These are phyloP conservation scores for Colletotrichum incanum DNA, from an alignment of 2,329 filamentous ascomycete genomes.

Conservation along the genomic window DNA sequence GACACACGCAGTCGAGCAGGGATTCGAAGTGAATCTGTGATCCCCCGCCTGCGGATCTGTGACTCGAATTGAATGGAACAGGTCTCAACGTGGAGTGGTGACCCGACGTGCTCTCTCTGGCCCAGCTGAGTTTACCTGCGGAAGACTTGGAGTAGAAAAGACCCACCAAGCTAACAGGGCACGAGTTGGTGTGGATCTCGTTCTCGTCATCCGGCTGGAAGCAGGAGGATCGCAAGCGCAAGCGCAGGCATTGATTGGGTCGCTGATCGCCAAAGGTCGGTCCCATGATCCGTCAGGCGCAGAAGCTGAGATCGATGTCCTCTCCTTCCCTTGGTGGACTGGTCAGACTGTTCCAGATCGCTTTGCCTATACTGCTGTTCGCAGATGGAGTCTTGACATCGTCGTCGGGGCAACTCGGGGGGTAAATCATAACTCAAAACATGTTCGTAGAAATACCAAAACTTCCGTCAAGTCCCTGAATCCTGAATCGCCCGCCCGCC, in stretches of 20 bases:
- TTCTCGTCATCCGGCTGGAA: constrained; percentile 1
- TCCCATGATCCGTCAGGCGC: not conserved
- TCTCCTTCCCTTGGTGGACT: not conserved
- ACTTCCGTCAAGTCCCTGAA: not conserved
- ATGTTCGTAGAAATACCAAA: not conserved
- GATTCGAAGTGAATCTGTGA: not conserved
- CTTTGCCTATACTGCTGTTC: not conserved
- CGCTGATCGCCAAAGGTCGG: constrained; percentile 13
- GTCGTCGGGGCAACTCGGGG: too few species aligned
- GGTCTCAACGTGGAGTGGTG: constrained; percentile 12
- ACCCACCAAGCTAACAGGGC: not conserved
- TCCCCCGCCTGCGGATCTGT: constrained; percentile 11
- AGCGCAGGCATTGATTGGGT: not conserved
- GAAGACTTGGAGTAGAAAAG: not conserved
- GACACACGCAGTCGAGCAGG: constrained; percentile 1
- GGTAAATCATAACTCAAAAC: not conserved
- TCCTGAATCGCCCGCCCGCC: not conserved
- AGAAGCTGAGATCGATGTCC: not conserved
- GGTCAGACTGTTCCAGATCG: not conserved
- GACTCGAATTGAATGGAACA: not conserved
- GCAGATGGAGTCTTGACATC: not conserved
- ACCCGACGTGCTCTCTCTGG: not conserved
- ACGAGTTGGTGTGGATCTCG: not conserved
- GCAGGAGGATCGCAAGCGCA: not conserved
- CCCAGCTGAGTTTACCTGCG: constrained; percentile 1